Conservation (phyloP, 2,329 filamentous ascomycete species). For the Aschersonia sp. region DNA sequence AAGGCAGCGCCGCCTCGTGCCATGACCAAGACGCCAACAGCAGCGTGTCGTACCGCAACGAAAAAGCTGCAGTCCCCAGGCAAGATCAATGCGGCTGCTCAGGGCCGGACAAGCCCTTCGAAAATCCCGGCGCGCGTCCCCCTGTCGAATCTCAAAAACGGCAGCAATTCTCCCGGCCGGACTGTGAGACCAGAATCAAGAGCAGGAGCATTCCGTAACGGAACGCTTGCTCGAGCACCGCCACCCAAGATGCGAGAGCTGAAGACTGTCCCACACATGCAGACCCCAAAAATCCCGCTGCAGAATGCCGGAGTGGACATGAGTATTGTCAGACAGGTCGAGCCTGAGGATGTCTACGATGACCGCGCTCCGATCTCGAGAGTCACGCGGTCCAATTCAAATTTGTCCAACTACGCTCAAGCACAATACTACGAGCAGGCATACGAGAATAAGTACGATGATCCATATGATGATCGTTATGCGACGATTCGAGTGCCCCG, state of each 20-base stretch:
- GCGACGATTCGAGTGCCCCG: constrained; percentile 22
- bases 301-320: constrained; percentile 31
- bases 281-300: constrained; percentile 34
- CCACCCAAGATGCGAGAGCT: constrained; percentile 91
- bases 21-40: constrained; percentile 40
- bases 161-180: constrained; percentile 72
- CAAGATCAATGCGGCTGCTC: constrained; percentile 15
- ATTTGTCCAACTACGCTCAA: constrained; percentile 17
- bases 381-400: constrained; percentile 25
- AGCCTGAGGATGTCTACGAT: constrained; percentile 78
- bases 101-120: constrained; percentile 19
- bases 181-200: constrained; percentile 24
- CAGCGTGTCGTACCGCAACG: constrained; percentile 13
- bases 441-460: constrained; percentile 17
- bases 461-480: constrained; percentile 8
- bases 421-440: constrained; percentile 21
- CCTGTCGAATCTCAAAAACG: constrained; percentile 52
- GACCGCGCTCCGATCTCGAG: constrained; percentile 31
- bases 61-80: constrained; percentile 13
- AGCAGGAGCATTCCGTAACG: constrained; percentile 33
- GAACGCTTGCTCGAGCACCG: constrained; percentile 49
- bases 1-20: constrained; percentile 22
- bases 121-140: constrained; percentile 58
- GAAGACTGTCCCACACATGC: constrained; percentile 32
- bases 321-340: constrained; percentile 43